These are phyloP conservation scores for Rasamsonia emersonii DNA, from an alignment of 2,329 filamentous ascomycete genomes.

Conservation along the genomic window DNA sequence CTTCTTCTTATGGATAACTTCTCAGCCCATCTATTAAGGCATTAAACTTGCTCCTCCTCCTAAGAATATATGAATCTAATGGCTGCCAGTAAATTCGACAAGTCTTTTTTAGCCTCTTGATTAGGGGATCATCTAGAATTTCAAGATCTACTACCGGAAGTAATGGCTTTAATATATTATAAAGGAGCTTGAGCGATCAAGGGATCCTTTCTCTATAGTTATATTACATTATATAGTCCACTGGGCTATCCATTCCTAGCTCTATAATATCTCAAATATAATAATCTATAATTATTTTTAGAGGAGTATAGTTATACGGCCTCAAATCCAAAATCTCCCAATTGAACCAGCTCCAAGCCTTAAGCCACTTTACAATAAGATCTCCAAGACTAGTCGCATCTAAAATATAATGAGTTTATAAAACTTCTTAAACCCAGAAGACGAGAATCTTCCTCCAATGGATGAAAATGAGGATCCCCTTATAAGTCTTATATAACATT, in stretches of 20 bases:
- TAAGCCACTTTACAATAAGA: too few species aligned
- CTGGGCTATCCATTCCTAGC: slow-evolving; percentile 3
- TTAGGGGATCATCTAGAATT: slow-evolving; percentile 5
- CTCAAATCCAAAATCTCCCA: too few species aligned
- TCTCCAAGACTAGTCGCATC: too few species aligned
- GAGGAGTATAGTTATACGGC: too few species aligned
- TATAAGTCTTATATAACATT: too few species aligned
- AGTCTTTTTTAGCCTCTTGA: slow-evolving; percentile 7
- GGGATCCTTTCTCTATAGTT: background rate
- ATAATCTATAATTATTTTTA: too few species aligned
- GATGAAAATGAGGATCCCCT: too few species aligned
- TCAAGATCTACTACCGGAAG: background rate
- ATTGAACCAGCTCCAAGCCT: too few species aligned
- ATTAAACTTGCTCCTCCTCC: slow-evolving; percentile 5
- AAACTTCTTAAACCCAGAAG: too few species aligned
- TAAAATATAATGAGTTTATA: too few species aligned
- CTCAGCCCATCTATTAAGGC: slow-evolving; percentile 6
- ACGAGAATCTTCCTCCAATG: too few species aligned
- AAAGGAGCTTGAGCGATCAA: background rate
- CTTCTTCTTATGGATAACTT: slow-evolving; percentile 10
- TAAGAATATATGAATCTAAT: slow-evolving; percentile 6
- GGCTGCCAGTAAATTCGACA: slow-evolving; percentile 5
- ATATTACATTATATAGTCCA: background rate
- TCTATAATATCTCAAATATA: slow-evolving; percentile 1
- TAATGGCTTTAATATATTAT: background rate